These are phyloP conservation scores for Pterocarpus santalinus DNA, from an alignment of 306 rosid species.

Conservation along the genomic window DNA sequence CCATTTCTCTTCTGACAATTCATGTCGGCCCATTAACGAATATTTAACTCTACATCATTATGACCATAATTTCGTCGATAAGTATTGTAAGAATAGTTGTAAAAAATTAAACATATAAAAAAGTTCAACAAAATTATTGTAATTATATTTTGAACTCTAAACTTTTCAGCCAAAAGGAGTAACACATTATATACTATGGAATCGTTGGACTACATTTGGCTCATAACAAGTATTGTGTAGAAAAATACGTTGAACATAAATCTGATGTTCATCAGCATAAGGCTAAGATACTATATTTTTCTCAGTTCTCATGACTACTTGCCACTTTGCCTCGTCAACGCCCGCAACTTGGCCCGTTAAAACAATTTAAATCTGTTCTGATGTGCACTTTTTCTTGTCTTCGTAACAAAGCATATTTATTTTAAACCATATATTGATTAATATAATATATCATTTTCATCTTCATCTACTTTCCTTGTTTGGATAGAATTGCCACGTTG, in stretches of 20 bases:
- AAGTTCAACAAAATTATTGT: too few relatives aligned
- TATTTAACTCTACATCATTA: not conserved
- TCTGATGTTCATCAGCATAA: not conserved
- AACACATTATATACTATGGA: too few relatives aligned
- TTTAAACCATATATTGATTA: not conserved
- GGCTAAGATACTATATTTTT: too few relatives aligned
- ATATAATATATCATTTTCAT: not conserved
- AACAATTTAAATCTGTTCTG: slow-evolving; percentile 10
- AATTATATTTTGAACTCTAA: too few relatives aligned
- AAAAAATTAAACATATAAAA: too few relatives aligned
- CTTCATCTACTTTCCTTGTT: slow-evolving; percentile 23
- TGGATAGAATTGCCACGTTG: slow-evolving; percentile 78
- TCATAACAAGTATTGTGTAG: not conserved
- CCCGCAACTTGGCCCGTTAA: not conserved
- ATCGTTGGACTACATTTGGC: not conserved
- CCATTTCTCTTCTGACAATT: not conserved
- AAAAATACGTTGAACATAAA: not conserved
- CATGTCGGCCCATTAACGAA: not conserved
- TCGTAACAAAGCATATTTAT: too few relatives aligned
- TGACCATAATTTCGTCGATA: too few relatives aligned
- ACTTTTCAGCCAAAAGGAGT: too few relatives aligned
- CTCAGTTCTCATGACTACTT: not conserved
- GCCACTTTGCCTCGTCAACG: not conserved
- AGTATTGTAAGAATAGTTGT: not conserved
- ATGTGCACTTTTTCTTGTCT: not conserved